These are phyloP conservation scores for Podospora didyma DNA, from an alignment of 495 filamentous ascomycete species.

Conservation along the genomic window DNA sequence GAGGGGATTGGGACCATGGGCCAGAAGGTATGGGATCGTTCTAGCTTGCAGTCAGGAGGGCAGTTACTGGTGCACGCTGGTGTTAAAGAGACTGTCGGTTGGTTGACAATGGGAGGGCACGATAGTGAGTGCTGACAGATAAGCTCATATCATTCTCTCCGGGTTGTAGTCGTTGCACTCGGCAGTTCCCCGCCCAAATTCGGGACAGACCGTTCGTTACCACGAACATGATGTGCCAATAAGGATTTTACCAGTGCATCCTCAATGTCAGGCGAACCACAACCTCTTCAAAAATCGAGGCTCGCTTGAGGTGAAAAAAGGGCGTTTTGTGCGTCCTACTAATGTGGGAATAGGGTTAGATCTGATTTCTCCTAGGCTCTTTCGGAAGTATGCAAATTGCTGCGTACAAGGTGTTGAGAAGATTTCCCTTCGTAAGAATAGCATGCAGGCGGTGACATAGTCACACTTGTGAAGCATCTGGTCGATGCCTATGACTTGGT, in stretches of 20 bases:
- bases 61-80: no score
- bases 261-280: neutral
- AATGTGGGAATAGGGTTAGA: no score
- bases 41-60: no score
- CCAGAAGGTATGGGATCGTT: neutral
- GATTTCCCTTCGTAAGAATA: no score
- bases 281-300: neutral
- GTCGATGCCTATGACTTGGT: neutral
- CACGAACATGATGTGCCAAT: neutral
- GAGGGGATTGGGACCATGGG: neutral
- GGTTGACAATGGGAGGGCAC: no score
- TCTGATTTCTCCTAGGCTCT: no score
- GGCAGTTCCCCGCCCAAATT: conserved; percentile 10
- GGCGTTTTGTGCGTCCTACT: no score
- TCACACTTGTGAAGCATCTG: neutral
- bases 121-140: no score
- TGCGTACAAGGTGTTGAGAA: no score
- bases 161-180: conserved; percentile 8
- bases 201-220: conserved; percentile 1
- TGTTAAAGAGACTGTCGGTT: no score
- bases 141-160: neutral
- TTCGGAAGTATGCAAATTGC: no score
- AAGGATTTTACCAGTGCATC: neutral
- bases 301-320: no score
- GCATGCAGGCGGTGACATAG: neutral